Evolutionary conservation across 2,329 filamentous ascomycete genomes (phyloP), one percentile per base, ranked within the genome.

Genomic region (Cladosporium cucumerinum): DNA sequence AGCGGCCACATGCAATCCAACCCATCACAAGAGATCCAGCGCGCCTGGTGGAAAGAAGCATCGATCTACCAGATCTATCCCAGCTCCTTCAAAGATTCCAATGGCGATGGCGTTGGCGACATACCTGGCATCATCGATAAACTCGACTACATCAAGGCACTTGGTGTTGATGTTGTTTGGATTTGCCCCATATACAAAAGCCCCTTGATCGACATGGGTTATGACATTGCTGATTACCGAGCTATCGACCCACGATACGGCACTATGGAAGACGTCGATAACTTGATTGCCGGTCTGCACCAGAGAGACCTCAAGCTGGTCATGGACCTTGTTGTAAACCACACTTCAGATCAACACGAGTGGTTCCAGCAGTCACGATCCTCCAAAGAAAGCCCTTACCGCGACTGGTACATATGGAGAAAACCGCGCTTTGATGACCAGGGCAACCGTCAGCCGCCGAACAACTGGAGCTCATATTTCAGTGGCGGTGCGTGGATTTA

Each of bases 291-390:
- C 39, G 84, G 83, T 43, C 82, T 84, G 57, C 86, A 89, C 66
- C 76, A 82, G 21, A 81, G 87, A 10, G 86, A 84, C 7, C 89
- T 92, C 83, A 86, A 85, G 71, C 76, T 92, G 14, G 86, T 92
- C 66, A 82, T 92, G 67, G 89, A 92, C 72, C 79, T 92, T 7
- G 89, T 92, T 2, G 84, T 92, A 67, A 93, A 92, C 70, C 90
- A 93, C 73, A 91, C 89, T 0, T 89, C 86, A 2, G 85, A 89
- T 69, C 82, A 73, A 73, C 88, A 91, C 70, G 81, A 82, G 3
- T 93, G 89, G 89, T 92, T 92, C 77, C 81, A 85, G 57, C 84
- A 90, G 71, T 89, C 87, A 2, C 80, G 86, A 59, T 84, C 83
- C 39, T 87, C 85, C 48, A 86, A 82, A 65, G 80, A 84, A 68